phyloP scores from a whole-genome alignment of 139 green algal genomes.

The Micromonas commoda region DNA sequence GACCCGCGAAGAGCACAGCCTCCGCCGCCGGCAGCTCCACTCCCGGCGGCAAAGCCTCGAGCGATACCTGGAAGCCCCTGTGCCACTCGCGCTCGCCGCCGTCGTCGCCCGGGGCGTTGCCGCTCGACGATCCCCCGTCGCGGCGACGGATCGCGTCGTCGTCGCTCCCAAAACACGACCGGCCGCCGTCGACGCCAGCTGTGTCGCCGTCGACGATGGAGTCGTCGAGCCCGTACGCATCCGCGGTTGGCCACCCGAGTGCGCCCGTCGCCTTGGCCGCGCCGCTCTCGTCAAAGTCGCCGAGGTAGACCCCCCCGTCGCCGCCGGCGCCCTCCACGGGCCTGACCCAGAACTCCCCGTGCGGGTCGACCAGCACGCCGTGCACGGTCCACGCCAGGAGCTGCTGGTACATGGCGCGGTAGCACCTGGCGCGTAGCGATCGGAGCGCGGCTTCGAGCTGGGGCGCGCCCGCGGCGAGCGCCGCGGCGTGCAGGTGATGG shows the following conservation, averaged over 20 bases:
- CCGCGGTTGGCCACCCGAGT: too few species aligned
- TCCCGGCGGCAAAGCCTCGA: slow-evolving; percentile 48
- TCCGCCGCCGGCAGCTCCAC: slow-evolving; percentile 49
- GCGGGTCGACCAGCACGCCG: not conserved
- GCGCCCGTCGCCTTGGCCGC: too few species aligned
- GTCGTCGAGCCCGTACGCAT: too few species aligned
- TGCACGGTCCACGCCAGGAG: slow-evolving; percentile 7
- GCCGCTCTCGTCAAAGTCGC: not conserved
- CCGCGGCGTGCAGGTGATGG: not conserved
- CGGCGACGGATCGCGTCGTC: not conserved
- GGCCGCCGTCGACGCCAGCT: too few species aligned
- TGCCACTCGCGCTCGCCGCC: slow-evolving; percentile 50
- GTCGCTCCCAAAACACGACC: not conserved
- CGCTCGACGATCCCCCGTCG: not conserved
- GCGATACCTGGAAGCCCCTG: slow-evolving; percentile 47
- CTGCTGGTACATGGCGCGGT: not conserved
- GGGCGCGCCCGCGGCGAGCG: not conserved
- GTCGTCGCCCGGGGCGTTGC: not conserved
- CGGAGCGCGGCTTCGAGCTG: not conserved
- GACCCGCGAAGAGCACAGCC: slow-evolving; percentile 67
- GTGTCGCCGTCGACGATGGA: too few species aligned
- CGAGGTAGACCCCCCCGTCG: not conserved
- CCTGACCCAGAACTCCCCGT: not conserved
- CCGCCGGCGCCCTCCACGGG: not conserved
- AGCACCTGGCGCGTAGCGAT: not conserved